Percentiles rank a stretch among this genome's conserved stretches.
These are phyloP conservation scores for Diaporthe caulivora DNA, from an alignment of 2,329 filamentous ascomycete species.

Conservation along the genomic window DNA sequence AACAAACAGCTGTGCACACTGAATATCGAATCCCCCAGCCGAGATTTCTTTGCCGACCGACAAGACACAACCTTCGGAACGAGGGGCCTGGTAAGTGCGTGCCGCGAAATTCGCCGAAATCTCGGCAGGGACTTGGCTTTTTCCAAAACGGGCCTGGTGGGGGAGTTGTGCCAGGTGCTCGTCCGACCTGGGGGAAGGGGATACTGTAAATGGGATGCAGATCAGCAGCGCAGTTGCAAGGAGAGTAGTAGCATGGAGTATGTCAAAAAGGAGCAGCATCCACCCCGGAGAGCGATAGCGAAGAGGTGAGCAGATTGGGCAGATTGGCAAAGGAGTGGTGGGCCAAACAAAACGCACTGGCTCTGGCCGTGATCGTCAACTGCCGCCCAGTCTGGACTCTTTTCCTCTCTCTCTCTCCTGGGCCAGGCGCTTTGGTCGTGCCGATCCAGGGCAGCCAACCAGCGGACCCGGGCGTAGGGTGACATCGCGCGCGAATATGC, in stretches of 20 bases:
- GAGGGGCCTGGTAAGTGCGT: neutral
- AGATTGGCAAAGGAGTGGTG: neutral
- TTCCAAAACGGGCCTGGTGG: neutral
- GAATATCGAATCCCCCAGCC: neutral
- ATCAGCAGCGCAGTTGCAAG: neutral
- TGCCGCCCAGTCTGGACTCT: constrained; percentile 14
- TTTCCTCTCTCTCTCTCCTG: too few species aligned
- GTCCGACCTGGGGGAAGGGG: neutral
- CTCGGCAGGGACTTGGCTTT: constrained; percentile 24
- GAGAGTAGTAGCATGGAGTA: neutral
- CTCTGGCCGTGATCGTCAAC: constrained; percentile 1
- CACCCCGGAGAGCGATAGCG: neutral
- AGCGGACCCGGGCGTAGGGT: neutral
- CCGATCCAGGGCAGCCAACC: constrained; percentile 24
- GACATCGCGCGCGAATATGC: neutral
- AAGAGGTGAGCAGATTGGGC: neutral
- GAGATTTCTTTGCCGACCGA: constrained; percentile 2
- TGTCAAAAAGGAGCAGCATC: neutral
- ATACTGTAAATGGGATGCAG: neutral
- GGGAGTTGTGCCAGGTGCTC: neutral
- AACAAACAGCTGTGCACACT: neutral
- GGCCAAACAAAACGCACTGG: neutral
- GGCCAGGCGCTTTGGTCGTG: neutral
- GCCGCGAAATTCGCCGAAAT: constrained; percentile 23
- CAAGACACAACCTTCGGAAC: neutral